Evolutionary conservation across 768 basidiomycete species (phyloP).

Genomic region (Suillus lakei): DNA sequence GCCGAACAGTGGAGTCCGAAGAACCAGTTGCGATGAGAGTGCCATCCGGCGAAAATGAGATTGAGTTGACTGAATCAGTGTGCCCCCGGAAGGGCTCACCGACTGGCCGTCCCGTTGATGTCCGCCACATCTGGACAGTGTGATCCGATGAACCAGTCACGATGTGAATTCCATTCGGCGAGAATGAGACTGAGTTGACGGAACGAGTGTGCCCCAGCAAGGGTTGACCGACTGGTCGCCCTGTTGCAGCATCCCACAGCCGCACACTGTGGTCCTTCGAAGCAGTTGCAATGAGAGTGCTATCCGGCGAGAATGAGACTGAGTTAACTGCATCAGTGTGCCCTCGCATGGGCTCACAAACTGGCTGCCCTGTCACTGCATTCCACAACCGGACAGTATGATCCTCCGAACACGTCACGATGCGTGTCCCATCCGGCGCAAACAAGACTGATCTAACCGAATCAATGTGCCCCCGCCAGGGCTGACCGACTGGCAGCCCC

Average conservation of each 20-base stretch:
- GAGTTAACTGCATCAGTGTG: neutral
- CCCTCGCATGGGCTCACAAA: neutral
- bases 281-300: neutral
- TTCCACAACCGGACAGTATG: slow-evolving; percentile 24
- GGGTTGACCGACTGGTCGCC: neutral
- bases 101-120: no score
- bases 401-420: slow-evolving; percentile 19
- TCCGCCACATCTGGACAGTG: neutral
- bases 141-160: neutral
- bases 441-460: neutral
- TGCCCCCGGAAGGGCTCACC: no score
- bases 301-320: slow-evolving; percentile 7
- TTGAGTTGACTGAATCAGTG: no score
- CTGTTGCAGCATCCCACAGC: slow-evolving; percentile 4
- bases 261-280: neutral
- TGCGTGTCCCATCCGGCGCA: neutral
- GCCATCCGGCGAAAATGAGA: no score
- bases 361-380: slow-evolving; percentile 12
- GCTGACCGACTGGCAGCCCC: no score
- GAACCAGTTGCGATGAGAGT: no score
- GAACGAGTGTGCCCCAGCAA: neutral
- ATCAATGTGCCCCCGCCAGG: neutral
- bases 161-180: neutral
- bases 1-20: no score
- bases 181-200: slow-evolving; percentile 3